phyloP scores from a whole-genome alignment of 176 grass and related monocot species.

The Cymbopogon citratus region DNA sequence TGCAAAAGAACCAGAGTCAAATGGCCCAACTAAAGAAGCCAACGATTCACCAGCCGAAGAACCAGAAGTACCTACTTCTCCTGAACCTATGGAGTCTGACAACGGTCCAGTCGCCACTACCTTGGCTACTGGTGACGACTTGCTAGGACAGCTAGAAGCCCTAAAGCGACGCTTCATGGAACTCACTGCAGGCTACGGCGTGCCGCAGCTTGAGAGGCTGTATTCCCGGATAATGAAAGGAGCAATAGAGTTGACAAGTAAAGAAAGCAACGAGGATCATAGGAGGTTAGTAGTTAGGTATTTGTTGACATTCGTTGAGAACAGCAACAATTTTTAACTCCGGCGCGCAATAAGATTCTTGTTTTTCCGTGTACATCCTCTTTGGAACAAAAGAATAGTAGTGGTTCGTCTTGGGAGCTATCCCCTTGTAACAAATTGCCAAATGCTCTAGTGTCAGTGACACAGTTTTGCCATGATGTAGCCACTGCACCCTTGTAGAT shows the following conservation, averaged over 20 bases:
- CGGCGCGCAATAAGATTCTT: slow-evolving; percentile 39
- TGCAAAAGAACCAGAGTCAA: slow-evolving; percentile 47
- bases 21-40: slow-evolving; percentile 27
- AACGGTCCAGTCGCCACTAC: slow-evolving; percentile 7
- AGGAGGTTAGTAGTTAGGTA: slow-evolving; percentile 67
- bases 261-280: slow-evolving; percentile 52
- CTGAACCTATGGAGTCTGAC: slow-evolving; percentile 34
- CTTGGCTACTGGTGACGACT: slow-evolving; percentile 23
- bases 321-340: slow-evolving; percentile 75
- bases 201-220: slow-evolving; percentile 87
- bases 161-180: slow-evolving; percentile 69
- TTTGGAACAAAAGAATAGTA: slow-evolving; percentile 32
- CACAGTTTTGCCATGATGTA: slow-evolving; percentile 37
- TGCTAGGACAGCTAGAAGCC: slow-evolving; percentile 33
- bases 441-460: slow-evolving; percentile 22
- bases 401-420: slow-evolving; percentile 4
- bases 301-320: slow-evolving; percentile 89
- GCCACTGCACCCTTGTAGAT: neutral
- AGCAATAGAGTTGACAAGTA: slow-evolving; percentile 38
- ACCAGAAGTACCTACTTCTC: slow-evolving; percentile 30
- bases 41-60: slow-evolving; percentile 31
- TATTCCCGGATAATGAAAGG: slow-evolving; percentile 73
- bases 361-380: slow-evolving; percentile 45
- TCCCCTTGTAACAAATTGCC: slow-evolving; percentile 26
- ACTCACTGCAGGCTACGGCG: slow-evolving; percentile 42